A percentile compares a stretch with the other conserved stretches of the same genome.
phyloP scores from a whole-genome alignment of 2,329 filamentous ascomycete species.

The Dothistroma pini region DNA sequence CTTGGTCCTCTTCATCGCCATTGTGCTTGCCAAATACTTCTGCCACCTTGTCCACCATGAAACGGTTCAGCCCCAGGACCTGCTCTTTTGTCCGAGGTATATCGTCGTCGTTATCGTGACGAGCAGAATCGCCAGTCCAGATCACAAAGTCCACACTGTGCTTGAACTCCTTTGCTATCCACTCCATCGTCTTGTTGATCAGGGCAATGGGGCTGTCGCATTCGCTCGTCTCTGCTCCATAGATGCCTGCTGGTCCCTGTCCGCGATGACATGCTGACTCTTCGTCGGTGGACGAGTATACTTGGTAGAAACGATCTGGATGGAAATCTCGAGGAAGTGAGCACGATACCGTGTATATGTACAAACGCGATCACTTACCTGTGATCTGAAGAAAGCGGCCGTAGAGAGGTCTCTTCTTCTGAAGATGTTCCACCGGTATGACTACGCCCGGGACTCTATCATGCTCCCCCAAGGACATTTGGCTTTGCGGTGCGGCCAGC shows the following conservation, averaged over 20 bases:
- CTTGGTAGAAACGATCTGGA: conserved; percentile 81
- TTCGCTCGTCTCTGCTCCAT: conserved; percentile 79
- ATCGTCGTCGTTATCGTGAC: conserved; percentile 42
- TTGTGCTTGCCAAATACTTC: conserved; percentile 63
- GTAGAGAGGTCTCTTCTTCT: conserved; percentile 32
- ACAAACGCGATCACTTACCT: conserved; percentile 53
- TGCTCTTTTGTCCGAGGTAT: conserved; percentile 70
- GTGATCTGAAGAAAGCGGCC: conserved; percentile 88
- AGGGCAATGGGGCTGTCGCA: conserved; percentile 82
- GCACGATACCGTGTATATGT: conserved; percentile 17
- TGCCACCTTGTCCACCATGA: conserved; percentile 71
- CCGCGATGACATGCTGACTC: conserved; percentile 74
- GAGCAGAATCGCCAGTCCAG: conserved; percentile 40
- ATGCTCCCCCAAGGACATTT: conserved; percentile 14
- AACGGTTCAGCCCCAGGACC: conserved; percentile 72
- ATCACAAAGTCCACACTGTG: conserved; percentile 40
- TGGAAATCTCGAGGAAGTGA: conserved; percentile 67
- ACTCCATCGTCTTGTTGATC: conserved; percentile 83
- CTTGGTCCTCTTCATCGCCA: conserved; percentile 45
- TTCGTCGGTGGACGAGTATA: conserved; percentile 66
- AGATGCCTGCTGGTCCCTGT: conserved; percentile 70
- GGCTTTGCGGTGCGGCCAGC: conserved; percentile 19
- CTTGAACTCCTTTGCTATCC: conserved; percentile 58
- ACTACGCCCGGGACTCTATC: background rate
- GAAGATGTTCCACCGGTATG: background rate